Base-by-base conservation (phyloP, 768 basidiomycete genomes). In the Cyathus striatus region DNA sequence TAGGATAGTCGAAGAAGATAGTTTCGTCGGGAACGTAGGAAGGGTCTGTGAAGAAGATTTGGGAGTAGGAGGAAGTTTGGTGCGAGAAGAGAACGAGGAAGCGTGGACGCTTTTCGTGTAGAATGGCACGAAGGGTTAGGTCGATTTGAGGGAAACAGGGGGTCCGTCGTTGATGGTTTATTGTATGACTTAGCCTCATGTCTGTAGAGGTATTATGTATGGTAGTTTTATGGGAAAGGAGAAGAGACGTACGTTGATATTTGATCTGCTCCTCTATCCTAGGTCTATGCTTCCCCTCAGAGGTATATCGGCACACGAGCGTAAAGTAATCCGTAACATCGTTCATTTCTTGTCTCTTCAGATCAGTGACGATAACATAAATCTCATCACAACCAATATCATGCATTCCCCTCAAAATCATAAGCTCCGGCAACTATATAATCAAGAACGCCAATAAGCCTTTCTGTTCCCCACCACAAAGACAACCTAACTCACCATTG, bases 71-170 rank as follows among this genome's bases (percentile, higher is more conserved):
- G 7, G 83, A 83, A 22, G 83, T 82, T 57, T 87, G 84, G 55
- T 84, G 83, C 21, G 85, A 88, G 61, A 88, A 87, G 48, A 88
- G 72, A 36, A 88, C 73, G 52, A 88, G 68, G 60, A 88, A 88
- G 26, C 81, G 85, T 4, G 86, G 86, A 39, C 71, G 75, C 55
- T 86, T 86, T 61, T 88, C 85, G 64, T 80, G 73, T 3, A 88
- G 69, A 51, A 88, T 81, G 10, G 85, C 84, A 27, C 86, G 83
- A 41, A 88, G 70, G 25, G 80, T 78, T 46, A 88, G 75, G 62
- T 88, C 86, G 62, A 88, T 83, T 61, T 88, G 86, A 4, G 86
- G 86, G 60, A 88, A 86, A 59, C 86, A 88, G 0, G 86, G 86
- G 4, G 76, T 81, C n/a, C 86, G 76, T 24, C 76, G 76, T 53